These are phyloP conservation scores for Quercus berberidifolia DNA, from an alignment of 306 rosid species.

Conservation along the genomic window DNA sequence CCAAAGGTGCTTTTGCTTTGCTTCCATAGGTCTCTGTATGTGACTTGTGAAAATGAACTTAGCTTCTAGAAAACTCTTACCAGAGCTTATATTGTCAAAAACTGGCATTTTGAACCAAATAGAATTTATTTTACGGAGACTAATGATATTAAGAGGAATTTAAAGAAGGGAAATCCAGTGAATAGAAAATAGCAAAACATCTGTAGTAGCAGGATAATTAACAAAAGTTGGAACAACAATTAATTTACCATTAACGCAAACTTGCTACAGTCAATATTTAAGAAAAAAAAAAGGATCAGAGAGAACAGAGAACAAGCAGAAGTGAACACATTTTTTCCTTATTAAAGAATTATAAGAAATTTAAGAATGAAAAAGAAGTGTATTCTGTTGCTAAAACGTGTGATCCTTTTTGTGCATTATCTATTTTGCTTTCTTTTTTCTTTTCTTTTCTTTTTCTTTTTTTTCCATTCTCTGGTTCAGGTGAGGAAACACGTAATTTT, in stretches of 20 bases:
- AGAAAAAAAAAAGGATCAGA: no score
- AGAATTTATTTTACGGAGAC: not conserved
- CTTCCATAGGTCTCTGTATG: slow-evolving; percentile 43
- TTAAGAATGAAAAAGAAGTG: not conserved
- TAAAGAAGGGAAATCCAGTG: no score
- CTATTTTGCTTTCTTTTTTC: not conserved
- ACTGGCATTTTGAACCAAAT: not conserved
- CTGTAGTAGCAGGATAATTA: no score
- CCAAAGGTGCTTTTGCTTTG: slow-evolving; percentile 52
- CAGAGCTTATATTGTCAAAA: not conserved
- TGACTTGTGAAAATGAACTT: slow-evolving; percentile 1
- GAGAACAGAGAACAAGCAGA: no score
- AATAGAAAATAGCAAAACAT: no score
- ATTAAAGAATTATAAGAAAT: not conserved
- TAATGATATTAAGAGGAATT: no score
- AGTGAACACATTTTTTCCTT: no score
- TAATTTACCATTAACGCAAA: no score
- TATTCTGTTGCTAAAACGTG: not conserved
- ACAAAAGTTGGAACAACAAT: no score
- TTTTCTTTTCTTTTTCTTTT: not conserved
- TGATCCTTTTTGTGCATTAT: not conserved
- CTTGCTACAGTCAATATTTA: no score
- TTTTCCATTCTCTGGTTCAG: no score
- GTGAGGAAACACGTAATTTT: no score
- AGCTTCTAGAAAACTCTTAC: not conserved